Evolutionary conservation across 2,329 filamentous ascomycete species (phyloP), one percentile per base, ranked within the genome.

Genomic region (Colletotrichum tropicale): DNA sequence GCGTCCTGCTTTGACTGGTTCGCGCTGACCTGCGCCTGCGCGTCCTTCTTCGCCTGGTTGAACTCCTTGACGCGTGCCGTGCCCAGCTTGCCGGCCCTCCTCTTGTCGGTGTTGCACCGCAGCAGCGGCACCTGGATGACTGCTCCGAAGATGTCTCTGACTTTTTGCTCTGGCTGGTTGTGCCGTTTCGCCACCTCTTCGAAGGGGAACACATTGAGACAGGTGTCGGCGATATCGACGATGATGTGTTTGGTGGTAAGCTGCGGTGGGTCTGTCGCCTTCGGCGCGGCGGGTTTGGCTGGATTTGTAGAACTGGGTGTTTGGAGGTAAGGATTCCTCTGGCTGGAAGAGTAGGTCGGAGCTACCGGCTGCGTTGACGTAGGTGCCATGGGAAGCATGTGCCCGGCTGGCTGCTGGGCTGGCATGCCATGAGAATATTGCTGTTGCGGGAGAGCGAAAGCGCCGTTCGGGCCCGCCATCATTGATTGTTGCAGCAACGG

Each of bases 151-250:
- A 87, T 84, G 34, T 89, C 87, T 69, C 84, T 83, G 10, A 90
- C 86, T 76, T 86, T 87, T 48, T 85, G 83, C 10, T 86, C 82
- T 1, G 86, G 77, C 15, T 85, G 81, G 16, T 84, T 82, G 76
- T 89, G 88, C 24, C 87, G 83, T 68, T 84, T 82, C 3, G 88
- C 88, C 6, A 90, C 83, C 36, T 84, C 84, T 6, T 84, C 84
- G 66, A 88, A 88, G 6, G 88, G 88, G 66, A 89, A 88, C 5
- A 81, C 81, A 65, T 84, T 83, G 78, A 88, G 85, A 58, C 86
- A 86, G 1, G 88, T 89, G 78, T 89, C 86, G 6, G 87, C 87
- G 26, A 89, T 85, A 78, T 89, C 88, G 28, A 88, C 85, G 48
- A 89, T 86, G 28, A 88, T 84, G 48, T 82, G 84, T 71, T 85